Evolutionary conservation across 257 asterid species (phyloP).

Genomic region (Oldenlandia corymbosa): DNA sequence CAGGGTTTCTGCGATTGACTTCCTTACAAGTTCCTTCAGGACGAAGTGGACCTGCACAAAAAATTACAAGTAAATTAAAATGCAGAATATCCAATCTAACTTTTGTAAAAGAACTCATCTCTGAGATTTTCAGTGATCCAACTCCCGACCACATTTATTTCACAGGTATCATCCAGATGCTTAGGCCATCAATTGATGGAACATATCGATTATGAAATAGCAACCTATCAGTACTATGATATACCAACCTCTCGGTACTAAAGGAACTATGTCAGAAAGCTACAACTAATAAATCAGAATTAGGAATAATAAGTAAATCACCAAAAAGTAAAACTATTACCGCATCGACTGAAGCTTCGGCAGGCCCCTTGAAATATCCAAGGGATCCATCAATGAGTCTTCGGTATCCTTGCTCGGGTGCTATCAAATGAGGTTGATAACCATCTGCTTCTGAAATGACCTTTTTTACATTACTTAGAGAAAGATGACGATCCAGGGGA

Average conservation of each 20-base stretch:
- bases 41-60: conserved; percentile 69
- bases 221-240: too few relatives aligned
- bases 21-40: conserved; percentile 90
- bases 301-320: background rate
- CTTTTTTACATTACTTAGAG: conserved; percentile 71
- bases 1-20: conserved; percentile 80
- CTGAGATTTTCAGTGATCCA: too few relatives aligned
- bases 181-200: background rate
- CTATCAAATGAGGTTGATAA: conserved; percentile 94
- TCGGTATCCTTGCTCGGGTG: conserved; percentile 99
- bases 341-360: conserved; percentile 98
- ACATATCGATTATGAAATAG: too few relatives aligned
- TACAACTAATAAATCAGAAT: background rate
- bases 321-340: conserved; percentile 29
- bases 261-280: background rate
- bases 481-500: conserved; percentile 93
- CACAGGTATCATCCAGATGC: background rate
- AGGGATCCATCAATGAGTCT: conserved; percentile 95
- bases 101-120: background rate
- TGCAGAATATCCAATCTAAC: background rate
- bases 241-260: background rate
- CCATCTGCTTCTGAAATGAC: conserved; percentile 97
- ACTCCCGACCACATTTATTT: background rate
- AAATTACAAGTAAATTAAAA: background rate
- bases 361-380: conserved; percentile 94